Percentiles rank a stretch among this genome's conserved stretches.
These are phyloP conservation scores for Gossypium herbaceum DNA, from an alignment of 345 rosid species.

Conservation along the genomic window DNA sequence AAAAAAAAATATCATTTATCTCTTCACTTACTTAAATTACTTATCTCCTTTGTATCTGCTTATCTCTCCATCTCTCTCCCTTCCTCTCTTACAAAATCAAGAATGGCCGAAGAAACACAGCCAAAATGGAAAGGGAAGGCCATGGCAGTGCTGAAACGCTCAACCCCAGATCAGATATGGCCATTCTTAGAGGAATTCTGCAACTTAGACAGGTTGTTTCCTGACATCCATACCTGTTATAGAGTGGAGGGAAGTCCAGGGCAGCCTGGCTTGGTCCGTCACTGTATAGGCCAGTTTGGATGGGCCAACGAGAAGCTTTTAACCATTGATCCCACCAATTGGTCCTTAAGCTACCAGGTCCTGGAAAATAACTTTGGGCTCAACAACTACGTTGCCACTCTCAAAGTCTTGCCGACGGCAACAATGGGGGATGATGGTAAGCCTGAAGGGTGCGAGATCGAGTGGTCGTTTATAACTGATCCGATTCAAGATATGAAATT, in stretches of 20 bases:
- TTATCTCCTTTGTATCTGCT: neutral
- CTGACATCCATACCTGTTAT: conserved; percentile 40
- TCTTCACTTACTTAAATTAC: too few species aligned
- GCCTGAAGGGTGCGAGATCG: conserved; percentile 38
- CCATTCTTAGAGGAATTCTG: conserved; percentile 56
- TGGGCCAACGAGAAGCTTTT: conserved; percentile 14
- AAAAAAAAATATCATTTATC: too few species aligned
- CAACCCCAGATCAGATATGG: conserved; percentile 57
- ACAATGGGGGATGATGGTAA: conserved; percentile 16
- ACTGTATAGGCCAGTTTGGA: conserved; percentile 27
- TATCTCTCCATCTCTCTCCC: neutral
- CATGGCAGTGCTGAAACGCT: conserved; percentile 28
- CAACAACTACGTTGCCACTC: conserved; percentile 39
- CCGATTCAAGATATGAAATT: conserved; percentile 49
- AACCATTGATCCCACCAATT: conserved; percentile 4
- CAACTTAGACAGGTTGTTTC: conserved; percentile 49
- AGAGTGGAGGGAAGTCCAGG: conserved; percentile 38
- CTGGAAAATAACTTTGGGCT: conserved; percentile 53
- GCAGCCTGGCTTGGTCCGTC: conserved; percentile 48
- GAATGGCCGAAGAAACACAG: conserved; percentile 27
- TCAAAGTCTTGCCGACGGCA: conserved; percentile 31
- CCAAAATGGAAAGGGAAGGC: conserved; percentile 56
- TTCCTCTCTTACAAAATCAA: neutral
- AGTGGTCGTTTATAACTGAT: conserved; percentile 65
- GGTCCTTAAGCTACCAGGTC: conserved; percentile 56